Evolutionary conservation across 2,329 filamentous ascomycete genomes (phyloP), one percentile per base, ranked within the genome.

Genomic region (Teratosphaeria zuluensis): DNA sequence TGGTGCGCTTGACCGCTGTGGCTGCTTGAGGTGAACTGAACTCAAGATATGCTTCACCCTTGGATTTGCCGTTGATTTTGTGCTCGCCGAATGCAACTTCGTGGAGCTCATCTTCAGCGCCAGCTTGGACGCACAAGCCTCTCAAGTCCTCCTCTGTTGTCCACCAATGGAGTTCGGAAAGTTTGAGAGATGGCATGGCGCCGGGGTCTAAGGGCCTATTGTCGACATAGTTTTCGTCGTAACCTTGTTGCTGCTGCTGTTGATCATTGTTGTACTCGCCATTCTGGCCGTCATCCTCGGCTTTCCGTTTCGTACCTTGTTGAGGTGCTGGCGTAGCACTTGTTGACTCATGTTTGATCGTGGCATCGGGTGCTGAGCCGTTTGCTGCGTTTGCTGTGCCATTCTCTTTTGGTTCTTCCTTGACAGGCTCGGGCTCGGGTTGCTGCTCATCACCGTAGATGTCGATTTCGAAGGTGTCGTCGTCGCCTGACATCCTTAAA

Each of bases 1-100:
- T 86, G 65, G 85, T 82, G 66, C 87, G 88, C 74, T 96, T 97
- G 6, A 86, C 82, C 0, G 90, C 90, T 0, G 90, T 92, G 1
- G 94, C 87, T 14, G 90, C 91, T 74, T 95, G 90, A 54, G 88
- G 85, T 0, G 89, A 87, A 30, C 82, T 81, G 68, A 97, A 91
- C 68, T 96, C 90, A 53, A 97, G 78, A 69, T 92, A 97, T 4
- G 87, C 90, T 78, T 87, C 84, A 48, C 94, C 92, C 78, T 97
- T 96, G 76, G 90, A 96, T 77, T 99, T 99, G 66, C 94, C 94
- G 66, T 99, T 99, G 54, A 97, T 92, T 73, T 99, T 99, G 75
- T 97, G 94, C 73, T 99, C 94, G 68, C 90, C 96, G 73, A 97
- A 99, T 0, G 92, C 96, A 56, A 99, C 84, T 61, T 97, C 94